These are phyloP conservation scores for Metschnikowia peoriensis DNA, from an alignment of 805 yeast genomes.

Conservation along the genomic window DNA sequence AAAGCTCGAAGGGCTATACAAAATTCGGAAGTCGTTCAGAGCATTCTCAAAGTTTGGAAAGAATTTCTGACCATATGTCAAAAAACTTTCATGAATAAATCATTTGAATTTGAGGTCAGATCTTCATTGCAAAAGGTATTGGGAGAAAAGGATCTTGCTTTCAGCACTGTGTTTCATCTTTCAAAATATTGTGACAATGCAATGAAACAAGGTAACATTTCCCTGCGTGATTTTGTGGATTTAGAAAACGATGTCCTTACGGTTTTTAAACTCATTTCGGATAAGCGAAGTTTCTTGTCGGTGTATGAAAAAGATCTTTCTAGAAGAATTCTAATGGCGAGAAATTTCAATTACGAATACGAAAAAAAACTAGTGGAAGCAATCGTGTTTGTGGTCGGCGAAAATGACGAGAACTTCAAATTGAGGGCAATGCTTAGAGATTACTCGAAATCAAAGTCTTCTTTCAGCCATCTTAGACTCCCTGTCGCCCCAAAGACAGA, in stretches of 20 bases:
- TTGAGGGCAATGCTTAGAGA: constrained; percentile 37
- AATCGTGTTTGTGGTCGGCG: constrained; percentile 30
- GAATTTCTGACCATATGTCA: constrained; percentile 14
- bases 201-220: constrained; percentile 21
- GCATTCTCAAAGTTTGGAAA: constrained; percentile 17
- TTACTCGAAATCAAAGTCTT: constrained; percentile 21
- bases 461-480: constrained; percentile 11
- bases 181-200: constrained; percentile 33
- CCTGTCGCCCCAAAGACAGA: constrained; percentile 14
- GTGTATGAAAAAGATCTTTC: constrained; percentile 37
- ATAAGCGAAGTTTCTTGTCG: constrained; percentile 32
- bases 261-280: constrained; percentile 33
- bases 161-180: constrained; percentile 21
- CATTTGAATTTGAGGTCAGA: constrained; percentile 33
- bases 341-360: constrained; percentile 16
- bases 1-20: neutral
- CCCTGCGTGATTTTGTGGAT: constrained; percentile 14
- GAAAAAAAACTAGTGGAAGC: constrained; percentile 26
- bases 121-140: constrained; percentile 24
- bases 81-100: constrained; percentile 12
- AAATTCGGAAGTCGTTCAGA: constrained; percentile 8
- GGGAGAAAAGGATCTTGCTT: constrained; percentile 15
- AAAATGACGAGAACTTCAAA: constrained; percentile 27
- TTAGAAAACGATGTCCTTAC: constrained; percentile 21
- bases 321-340: constrained; percentile 31